Evolutionary conservation across 2,329 filamentous ascomycete genomes (phyloP), one percentile per base, ranked within the genome.

Genomic region (Penicillium decumbens): DNA sequence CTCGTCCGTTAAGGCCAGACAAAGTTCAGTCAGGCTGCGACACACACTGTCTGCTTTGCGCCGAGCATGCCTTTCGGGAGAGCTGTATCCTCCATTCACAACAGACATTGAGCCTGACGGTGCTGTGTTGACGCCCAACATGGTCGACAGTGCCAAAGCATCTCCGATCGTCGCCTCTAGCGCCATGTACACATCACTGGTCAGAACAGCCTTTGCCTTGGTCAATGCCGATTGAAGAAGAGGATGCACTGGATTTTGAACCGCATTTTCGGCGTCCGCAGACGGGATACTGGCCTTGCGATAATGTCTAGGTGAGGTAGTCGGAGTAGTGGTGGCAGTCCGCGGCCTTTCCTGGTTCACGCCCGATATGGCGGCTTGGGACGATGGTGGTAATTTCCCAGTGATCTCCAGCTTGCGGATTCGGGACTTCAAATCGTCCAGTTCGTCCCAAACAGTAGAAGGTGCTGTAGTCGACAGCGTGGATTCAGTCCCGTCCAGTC

Each of bases 401-500:
- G 89, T 95, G 59, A 95, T 72, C 68, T 97, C 93, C 8, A 98
- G 80, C 52, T 89, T 88, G 60, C 89, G 85, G 60, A 98, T 95
- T 27, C 93, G 83, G 35, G 89, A 93, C 68, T 97, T 97, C 41
- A 98, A 75, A 57, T 97, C 93, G 61, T 97, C 93, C 25, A 98
- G 74, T 70, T 98, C 93, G 66, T 97, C 93, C 93, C 93, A 98
- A 2, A 98, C 89, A 0, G 90, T 96, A 1, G 90, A 95, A 10
- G 91, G 89, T 1, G 89, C 89, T 1, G 86, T 90, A 0, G 89
- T 93, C 0, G 93, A 97, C 29, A 87, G 79, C 0, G 87, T 92
- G 0, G 93, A 97, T 61, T 93, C 89, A 0, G 89, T 90, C 7
- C 85, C 85, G 62, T 91, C 84, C 18, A 65, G 60, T 45, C 66